phyloP scores from a whole-genome alignment of 73 alveolate genomes.

The Tetrahymena elliotti region DNA sequence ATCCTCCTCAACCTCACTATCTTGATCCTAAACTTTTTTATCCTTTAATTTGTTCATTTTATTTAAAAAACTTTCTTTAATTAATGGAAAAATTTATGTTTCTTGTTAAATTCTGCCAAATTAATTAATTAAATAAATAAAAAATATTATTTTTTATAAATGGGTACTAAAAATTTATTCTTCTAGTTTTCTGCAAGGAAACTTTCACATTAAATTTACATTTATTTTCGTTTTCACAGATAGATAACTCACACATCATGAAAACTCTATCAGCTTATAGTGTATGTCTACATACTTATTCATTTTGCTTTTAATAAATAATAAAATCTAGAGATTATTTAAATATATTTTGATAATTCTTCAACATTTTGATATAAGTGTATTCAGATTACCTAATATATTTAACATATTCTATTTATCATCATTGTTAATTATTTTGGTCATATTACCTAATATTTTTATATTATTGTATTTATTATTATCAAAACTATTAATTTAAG shows the following conservation, averaged over 20 bases:
- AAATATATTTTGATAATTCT: neutral
- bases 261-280: no score
- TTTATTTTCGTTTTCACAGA: neutral
- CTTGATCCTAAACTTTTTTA: neutral
- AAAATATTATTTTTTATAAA: neutral
- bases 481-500: no score
- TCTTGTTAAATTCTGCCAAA: neutral
- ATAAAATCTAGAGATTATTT: neutral
- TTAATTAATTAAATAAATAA: neutral
- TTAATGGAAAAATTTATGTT: neutral
- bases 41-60: neutral
- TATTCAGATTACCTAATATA: no score
- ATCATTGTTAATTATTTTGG: no score
- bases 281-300: neutral
- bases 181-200: neutral
- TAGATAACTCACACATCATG: no score
- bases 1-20: neutral
- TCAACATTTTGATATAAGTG: neutral
- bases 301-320: neutral
- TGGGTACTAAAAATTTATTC: neutral
- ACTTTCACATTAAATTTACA: neutral
- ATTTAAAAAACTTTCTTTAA: neutral
- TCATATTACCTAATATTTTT: no score
- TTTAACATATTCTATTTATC: no score
- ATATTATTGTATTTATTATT: no score